A percentile compares a stretch with the other conserved stretches of the same genome.
Evolutionary conservation across 768 basidiomycete genomes (phyloP).

Genomic region (Kwoniella bestiolae): DNA sequence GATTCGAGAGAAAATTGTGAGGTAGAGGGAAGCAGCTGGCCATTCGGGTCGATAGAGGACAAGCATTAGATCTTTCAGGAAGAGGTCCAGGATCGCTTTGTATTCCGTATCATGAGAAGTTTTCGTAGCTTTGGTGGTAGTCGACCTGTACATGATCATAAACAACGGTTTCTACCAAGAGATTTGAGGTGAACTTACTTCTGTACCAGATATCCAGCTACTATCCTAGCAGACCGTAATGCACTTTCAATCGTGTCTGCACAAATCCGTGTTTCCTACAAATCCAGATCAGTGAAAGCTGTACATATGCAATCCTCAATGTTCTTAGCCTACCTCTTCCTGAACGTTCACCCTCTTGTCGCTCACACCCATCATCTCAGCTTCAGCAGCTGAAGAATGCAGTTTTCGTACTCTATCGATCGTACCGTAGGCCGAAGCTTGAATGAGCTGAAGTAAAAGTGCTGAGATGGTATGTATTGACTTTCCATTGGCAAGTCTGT

Average conservation of each 20-base stretch:
- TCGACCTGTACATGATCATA: constrained; percentile 46
- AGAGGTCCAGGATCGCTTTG: constrained; percentile 84
- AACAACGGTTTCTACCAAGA: neutral
- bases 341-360: constrained; percentile 66
- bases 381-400: constrained; percentile 60
- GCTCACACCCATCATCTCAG: constrained; percentile 62
- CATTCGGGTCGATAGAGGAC: constrained; percentile 96
- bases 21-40: constrained; percentile 84
- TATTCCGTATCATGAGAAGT: constrained; percentile 94
- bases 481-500: constrained; percentile 84
- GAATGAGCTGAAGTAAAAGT: constrained; percentile 90
- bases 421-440: constrained; percentile 90
- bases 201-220: constrained; percentile 72
- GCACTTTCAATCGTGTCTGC: constrained; percentile 62
- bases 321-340: constrained; percentile 66
- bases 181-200: constrained; percentile 23
- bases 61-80: constrained; percentile 82
- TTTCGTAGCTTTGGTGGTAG: constrained; percentile 77
- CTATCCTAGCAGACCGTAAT: constrained; percentile 80
- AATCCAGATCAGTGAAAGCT: neutral
- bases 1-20: constrained; percentile 78
- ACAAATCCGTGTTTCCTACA: constrained; percentile 38
- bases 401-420: constrained; percentile 53
- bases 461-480: constrained; percentile 94
- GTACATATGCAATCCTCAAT: neutral